Conservation (phyloP, 441 rosid genomes). For the Pelargonium australe region DNA sequence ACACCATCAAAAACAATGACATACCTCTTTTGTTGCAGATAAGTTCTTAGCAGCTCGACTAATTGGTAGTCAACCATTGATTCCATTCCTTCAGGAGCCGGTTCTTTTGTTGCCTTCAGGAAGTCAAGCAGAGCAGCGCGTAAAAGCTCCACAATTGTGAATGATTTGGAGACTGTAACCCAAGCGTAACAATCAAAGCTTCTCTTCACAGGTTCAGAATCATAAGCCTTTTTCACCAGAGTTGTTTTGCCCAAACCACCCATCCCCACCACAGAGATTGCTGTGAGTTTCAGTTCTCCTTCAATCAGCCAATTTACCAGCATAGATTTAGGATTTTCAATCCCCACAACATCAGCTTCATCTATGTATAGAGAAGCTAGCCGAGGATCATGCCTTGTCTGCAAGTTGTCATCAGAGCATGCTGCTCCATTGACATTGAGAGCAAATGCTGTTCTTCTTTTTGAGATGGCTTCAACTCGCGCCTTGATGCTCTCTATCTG, state of each 20-base stretch:
- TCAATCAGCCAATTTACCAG: background rate
- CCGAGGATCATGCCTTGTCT: background rate
- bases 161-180: slow-evolving; percentile 14
- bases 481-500: background rate
- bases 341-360: slow-evolving; percentile 3
- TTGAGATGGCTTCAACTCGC: background rate
- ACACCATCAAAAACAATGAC: slow-evolving; percentile 19
- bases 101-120: slow-evolving; percentile 7
- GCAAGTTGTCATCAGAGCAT: background rate
- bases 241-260: background rate
- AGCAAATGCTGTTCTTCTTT: background rate
- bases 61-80: slow-evolving; percentile 9
- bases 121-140: slow-evolving; percentile 9
- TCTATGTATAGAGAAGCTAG: background rate
- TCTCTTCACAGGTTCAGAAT: slow-evolving; percentile 9
- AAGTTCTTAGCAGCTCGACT: slow-evolving; percentile 4
- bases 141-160: slow-evolving; percentile 5
- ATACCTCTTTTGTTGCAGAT: slow-evolving; percentile 16
- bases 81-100: slow-evolving; percentile 12
- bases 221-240: background rate
- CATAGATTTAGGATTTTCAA: background rate
- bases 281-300: background rate
- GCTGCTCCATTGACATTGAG: background rate
- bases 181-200: slow-evolving; percentile 13
- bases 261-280: background rate